These are phyloP conservation scores for Pinus taeda DNA, from an alignment of 75 land plant genomes.

Conservation along the genomic window DNA sequence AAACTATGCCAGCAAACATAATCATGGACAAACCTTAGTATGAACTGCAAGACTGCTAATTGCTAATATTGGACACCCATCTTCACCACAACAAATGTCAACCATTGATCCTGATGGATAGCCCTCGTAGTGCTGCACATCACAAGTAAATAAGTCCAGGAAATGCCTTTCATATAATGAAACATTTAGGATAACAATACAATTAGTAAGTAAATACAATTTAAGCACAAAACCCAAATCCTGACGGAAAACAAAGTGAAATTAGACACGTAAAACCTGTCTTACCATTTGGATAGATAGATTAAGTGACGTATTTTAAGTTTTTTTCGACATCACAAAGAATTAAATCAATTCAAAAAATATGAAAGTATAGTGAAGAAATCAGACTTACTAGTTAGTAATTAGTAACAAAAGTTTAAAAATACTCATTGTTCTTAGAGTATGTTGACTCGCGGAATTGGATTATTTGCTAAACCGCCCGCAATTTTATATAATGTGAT, in stretches of 20 bases:
- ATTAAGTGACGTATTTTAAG: neutral
- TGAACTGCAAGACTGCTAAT: constrained; percentile 86
- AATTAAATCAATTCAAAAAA: too few relatives aligned
- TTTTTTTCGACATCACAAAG: too few relatives aligned
- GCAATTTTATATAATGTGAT: too few relatives aligned
- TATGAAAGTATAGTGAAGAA: too few relatives aligned
- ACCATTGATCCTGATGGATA: constrained; percentile 90
- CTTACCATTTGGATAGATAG: neutral
- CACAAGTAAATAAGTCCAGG: neutral
- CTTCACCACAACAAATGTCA: constrained; percentile 71
- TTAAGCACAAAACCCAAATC: neutral
- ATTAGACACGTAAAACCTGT: neutral
- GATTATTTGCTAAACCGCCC: too few relatives aligned
- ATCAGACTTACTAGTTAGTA: too few relatives aligned
- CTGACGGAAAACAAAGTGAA: neutral
- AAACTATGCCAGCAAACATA: constrained; percentile 6
- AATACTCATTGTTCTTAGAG: too few relatives aligned
- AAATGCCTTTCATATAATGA: neutral
- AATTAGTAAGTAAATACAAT: neutral
- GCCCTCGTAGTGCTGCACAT: constrained; percentile 74
- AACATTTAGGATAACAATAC: neutral
- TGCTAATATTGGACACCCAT: constrained; percentile 81
- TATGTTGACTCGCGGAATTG: too few relatives aligned
- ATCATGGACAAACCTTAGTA: constrained; percentile 51
- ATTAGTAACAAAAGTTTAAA: too few relatives aligned